A percentile compares a stretch with the other conserved stretches of the same genome.
phyloP scores from a whole-genome alignment of 1,284 basidiomycete species.

The Spongiforma sp. region DNA sequence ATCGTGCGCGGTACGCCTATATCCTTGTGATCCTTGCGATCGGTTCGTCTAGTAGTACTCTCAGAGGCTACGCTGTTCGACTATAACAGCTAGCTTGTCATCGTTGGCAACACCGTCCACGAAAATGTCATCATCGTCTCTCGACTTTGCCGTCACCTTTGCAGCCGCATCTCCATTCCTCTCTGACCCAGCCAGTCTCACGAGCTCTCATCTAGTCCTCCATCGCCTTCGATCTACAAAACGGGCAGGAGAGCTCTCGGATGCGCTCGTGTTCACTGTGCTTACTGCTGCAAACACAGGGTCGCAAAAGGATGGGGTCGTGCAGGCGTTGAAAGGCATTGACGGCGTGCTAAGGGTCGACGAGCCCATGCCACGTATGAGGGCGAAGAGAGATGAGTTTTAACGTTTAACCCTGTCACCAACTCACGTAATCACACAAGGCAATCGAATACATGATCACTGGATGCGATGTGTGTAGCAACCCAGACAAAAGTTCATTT shows the following conservation, averaged over 20 bases:
- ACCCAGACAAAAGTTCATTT: too few species aligned
- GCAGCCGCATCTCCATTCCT: slow-evolving; percentile 28
- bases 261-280: slow-evolving; percentile 25
- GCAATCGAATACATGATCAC: too few species aligned
- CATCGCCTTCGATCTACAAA: slow-evolving; percentile 25
- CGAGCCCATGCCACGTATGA: slow-evolving; percentile 25
- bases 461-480: not conserved
- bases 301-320: slow-evolving; percentile 15
- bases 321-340: slow-evolving; percentile 22
- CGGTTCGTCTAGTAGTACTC: too few species aligned
- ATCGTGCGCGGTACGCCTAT: too few species aligned
- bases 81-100: too few species aligned
- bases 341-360: slow-evolving; percentile 31
- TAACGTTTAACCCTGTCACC: too few species aligned
- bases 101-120: too few species aligned
- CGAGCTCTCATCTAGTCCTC: slow-evolving; percentile 20
- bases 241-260: slow-evolving; percentile 32
- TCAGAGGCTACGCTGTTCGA: too few species aligned
- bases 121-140: too few species aligned
- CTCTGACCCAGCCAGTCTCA: slow-evolving; percentile 25
- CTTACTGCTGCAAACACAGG: slow-evolving; percentile 11
- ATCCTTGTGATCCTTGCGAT: too few species aligned
- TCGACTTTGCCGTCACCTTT: slow-evolving; percentile 32
- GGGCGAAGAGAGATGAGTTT: slow-evolving; percentile 35
- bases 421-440: too few species aligned